Percentiles rank a stretch among this genome's conserved stretches.
These are phyloP conservation scores for Clarireedia hainanense DNA, from an alignment of 2,329 filamentous ascomycete species.

Conservation along the genomic window DNA sequence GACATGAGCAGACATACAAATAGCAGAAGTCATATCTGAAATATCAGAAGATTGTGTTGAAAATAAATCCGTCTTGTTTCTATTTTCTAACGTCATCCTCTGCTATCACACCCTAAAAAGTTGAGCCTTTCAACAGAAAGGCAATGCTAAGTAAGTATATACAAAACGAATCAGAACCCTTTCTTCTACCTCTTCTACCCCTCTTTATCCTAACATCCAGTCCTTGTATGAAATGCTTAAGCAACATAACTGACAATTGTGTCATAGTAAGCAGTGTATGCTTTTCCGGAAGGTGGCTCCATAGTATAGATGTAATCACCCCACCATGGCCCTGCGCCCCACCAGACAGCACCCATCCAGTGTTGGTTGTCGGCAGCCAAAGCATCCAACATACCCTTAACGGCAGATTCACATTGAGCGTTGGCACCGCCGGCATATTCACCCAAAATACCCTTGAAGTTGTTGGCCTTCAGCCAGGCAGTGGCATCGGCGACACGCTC, in stretches of 20 bases:
- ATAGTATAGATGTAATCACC: constrained; percentile 39
- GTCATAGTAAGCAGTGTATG: constrained; percentile 16
- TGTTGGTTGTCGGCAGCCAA: constrained; percentile 42
- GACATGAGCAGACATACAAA: too few relatives aligned
- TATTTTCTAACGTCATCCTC: too few relatives aligned
- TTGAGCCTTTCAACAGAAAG: background rate
- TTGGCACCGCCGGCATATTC: constrained; percentile 48
- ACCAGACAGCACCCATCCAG: constrained; percentile 44
- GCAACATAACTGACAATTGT: constrained; percentile 1
- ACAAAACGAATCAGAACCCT: constrained; percentile 4
- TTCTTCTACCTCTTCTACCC: background rate
- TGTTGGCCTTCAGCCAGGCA: constrained; percentile 44
- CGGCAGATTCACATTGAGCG: constrained; percentile 38
- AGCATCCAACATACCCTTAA: constrained; percentile 41
- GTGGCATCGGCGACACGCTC: constrained; percentile 45
- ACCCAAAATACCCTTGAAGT: constrained; percentile 44
- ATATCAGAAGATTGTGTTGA: too few relatives aligned
- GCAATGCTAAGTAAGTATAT: background rate
- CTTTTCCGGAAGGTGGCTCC: constrained; percentile 39
- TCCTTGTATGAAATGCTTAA: background rate
- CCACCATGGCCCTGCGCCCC: constrained; percentile 48
- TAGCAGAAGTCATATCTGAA: background rate
- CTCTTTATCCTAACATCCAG: background rate
- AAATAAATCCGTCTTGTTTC: too few relatives aligned
- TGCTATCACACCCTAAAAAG: background rate